Evolutionary conservation across 2,329 filamentous ascomycete genomes (phyloP).

Genomic region (Verticillium albo-atrum): DNA sequence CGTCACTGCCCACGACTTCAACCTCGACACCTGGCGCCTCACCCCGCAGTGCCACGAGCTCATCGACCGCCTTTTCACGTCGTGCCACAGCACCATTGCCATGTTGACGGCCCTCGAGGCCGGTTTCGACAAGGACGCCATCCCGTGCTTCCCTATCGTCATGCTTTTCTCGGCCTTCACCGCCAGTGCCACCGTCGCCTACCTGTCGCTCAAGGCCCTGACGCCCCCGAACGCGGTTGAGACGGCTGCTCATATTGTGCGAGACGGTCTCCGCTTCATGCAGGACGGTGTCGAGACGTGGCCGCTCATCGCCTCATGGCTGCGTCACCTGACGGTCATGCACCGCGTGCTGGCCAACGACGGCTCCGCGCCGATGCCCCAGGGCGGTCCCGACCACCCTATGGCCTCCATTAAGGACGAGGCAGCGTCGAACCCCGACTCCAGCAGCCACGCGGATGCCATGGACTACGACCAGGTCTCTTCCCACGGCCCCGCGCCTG

Average conservation of each 20-base stretch:
- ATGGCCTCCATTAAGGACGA: conserved; percentile 49
- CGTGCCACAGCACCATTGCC: conserved; percentile 54
- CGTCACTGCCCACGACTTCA: conserved; percentile 48
- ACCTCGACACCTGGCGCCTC: conserved; percentile 48
- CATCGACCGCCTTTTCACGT: conserved; percentile 52
- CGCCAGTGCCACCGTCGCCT: conserved; percentile 56
- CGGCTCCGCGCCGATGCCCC: conserved; percentile 29
- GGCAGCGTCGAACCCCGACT: conserved; percentile 48
- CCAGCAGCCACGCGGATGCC: conserved; percentile 45
- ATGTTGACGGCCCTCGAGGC: conserved; percentile 51
- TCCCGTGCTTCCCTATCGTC: conserved; percentile 59
- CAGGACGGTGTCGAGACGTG: conserved; percentile 55
- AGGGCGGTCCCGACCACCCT: conserved; percentile 19
- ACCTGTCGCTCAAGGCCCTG: conserved; percentile 57
- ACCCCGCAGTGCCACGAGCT: conserved; percentile 46
- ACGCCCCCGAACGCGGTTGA: conserved; percentile 52
- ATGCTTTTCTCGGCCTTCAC: conserved; percentile 62
- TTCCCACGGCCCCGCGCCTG: conserved; percentile 20
- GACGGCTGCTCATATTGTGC: conserved; percentile 52
- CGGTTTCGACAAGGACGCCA: conserved; percentile 52
- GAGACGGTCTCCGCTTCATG: conserved; percentile 55
- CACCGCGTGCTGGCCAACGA: conserved; percentile 54
- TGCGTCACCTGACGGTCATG: conserved; percentile 57
- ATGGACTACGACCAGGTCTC: conserved; percentile 53
- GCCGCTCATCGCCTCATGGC: conserved; percentile 56